phyloP scores from a whole-genome alignment of 768 basidiomycete genomes.

The Lactarius quietus region DNA sequence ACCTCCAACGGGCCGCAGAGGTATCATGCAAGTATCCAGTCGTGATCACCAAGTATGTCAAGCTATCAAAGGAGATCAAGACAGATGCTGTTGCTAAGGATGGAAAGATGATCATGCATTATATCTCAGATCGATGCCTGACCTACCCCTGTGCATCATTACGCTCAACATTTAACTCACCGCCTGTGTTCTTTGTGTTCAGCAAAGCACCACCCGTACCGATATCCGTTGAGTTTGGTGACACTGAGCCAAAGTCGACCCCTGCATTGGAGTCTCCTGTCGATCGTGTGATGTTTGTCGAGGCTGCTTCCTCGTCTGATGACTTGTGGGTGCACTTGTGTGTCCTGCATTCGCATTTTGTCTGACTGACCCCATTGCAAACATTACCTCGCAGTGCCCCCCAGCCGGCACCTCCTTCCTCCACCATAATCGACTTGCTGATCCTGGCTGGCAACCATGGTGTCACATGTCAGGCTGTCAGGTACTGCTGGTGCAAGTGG shows the following conservation, averaged over 20 bases:
- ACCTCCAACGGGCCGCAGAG: conserved; percentile 90
- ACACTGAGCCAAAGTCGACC: no score
- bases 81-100: conserved; percentile 98
- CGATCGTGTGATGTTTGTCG: no score
- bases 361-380: conserved; percentile 36
- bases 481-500: conserved; percentile 44
- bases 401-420: conserved; percentile 82
- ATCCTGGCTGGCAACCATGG: conserved; percentile 79
- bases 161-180: no score
- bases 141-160: no score
- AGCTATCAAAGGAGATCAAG: conserved; percentile 99
- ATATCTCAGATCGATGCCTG: conserved; percentile 99
- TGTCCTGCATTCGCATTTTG: background rate
- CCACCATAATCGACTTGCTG: conserved; percentile 73
- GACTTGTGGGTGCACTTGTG: conserved; percentile 68
- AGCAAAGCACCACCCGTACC: no score
- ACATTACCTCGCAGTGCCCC: conserved; percentile 75
- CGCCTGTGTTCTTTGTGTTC: no score
- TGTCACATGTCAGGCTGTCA: conserved; percentile 51
- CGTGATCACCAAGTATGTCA: conserved; percentile 98
- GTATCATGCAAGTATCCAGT: conserved; percentile 96
- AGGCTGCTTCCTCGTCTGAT: conserved; percentile 73
- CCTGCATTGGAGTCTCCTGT: no score
- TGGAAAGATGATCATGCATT: conserved; percentile 99
- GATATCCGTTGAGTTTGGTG: no score